Conservation (phyloP, 345 rosid genomes). For the Raphanus sativus region DNA sequence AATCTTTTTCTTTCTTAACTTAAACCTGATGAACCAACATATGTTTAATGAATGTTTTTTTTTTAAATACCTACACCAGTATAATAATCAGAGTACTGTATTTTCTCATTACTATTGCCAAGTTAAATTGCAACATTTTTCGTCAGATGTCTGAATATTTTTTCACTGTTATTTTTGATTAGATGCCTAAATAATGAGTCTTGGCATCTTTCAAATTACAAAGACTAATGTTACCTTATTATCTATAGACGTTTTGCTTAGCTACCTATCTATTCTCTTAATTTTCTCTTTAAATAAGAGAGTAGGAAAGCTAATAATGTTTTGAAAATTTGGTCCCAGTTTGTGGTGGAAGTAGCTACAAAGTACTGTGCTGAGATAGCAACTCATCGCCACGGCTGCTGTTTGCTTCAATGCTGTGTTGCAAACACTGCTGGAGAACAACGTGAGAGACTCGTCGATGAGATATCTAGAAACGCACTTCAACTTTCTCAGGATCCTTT, state of each 20-base stretch:
- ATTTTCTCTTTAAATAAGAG: neutral
- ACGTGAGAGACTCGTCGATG: conserved; percentile 49
- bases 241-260: neutral
- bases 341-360: conserved; percentile 62
- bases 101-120: neutral
- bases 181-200: neutral
- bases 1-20: neutral
- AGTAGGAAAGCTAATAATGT: neutral
- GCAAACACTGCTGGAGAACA: conserved; percentile 49
- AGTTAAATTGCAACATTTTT: neutral
- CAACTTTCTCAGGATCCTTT: conserved; percentile 74
- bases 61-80: neutral
- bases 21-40: neutral
- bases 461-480: conserved; percentile 52
- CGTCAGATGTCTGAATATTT: neutral
- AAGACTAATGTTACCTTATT: neutral
- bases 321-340: conserved; percentile 40
- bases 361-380: conserved; percentile 64
- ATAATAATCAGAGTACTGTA: neutral
- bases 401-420: conserved; percentile 65
- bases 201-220: neutral
- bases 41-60: neutral
- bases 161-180: neutral
- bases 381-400: conserved; percentile 71
- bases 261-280: neutral